phyloP scores from a whole-genome alignment of 1,139 yeast species.

The Candida frijolesensis region DNA sequence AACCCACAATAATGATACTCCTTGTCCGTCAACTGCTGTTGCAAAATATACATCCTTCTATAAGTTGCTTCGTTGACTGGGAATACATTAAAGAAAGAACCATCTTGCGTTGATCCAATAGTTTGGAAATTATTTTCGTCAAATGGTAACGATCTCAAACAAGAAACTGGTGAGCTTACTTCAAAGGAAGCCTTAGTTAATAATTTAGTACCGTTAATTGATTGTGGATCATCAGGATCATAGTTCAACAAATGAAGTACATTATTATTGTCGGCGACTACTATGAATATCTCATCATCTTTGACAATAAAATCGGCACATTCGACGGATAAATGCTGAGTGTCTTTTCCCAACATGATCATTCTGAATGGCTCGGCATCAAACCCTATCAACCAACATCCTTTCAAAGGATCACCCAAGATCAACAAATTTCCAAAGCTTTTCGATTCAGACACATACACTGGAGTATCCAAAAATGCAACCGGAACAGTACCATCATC shows the following conservation, averaged over 20 bases:
- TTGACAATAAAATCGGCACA: constrained; percentile 74
- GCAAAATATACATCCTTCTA: constrained; percentile 80
- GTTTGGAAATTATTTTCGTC: constrained; percentile 51
- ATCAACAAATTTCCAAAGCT: constrained; percentile 78
- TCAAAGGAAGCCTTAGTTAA: constrained; percentile 73
- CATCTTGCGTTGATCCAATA: constrained; percentile 77
- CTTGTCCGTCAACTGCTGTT: constrained; percentile 82
- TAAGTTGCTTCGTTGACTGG: constrained; percentile 78
- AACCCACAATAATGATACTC: constrained; percentile 75
- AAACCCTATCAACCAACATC: constrained; percentile 84
- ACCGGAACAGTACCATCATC: constrained; percentile 89
- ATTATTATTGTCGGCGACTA: constrained; percentile 71
- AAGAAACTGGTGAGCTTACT: constrained; percentile 61
- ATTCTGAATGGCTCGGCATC: constrained; percentile 94
- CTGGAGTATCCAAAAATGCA: constrained; percentile 85
- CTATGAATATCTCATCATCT: constrained; percentile 66
- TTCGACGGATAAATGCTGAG: constrained; percentile 59
- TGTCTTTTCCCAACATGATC: constrained; percentile 77
- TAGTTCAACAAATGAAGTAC: constrained; percentile 78
- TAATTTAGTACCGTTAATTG: constrained; percentile 78
- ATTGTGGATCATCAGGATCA: constrained; percentile 89
- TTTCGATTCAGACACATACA: constrained; percentile 78
- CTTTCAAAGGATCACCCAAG: constrained; percentile 79
- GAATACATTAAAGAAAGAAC: constrained; percentile 71
- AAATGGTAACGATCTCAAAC: constrained; percentile 58